Conservation (phyloP, 495 filamentous ascomycete genomes). For the Cladorrhinum samala region DNA sequence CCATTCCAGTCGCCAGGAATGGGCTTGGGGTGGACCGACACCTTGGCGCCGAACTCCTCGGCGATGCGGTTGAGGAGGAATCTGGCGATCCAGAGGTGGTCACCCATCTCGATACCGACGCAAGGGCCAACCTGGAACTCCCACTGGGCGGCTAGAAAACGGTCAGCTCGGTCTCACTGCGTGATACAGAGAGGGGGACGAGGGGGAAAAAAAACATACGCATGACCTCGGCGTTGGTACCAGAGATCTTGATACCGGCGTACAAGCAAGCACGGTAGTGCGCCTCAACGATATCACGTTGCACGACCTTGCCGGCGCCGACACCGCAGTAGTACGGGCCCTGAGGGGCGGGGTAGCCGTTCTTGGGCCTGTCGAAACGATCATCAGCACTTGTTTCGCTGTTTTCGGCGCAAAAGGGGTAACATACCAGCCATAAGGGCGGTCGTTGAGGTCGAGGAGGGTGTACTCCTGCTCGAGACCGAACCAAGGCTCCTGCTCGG, state of each 20-base stretch:
- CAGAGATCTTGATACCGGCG: constrained; percentile 86
- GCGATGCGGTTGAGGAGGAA: constrained; percentile 95
- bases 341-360: constrained; percentile 89
- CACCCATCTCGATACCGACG: constrained; percentile 86
- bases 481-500: constrained; percentile 86
- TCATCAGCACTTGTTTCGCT: background rate
- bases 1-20: constrained; percentile 99
- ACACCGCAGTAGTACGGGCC: constrained; percentile 99
- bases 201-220: constrained; percentile 1
- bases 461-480: constrained; percentile 88
- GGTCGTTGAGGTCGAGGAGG: constrained; percentile 68
- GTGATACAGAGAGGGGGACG: background rate
- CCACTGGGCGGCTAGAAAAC: constrained; percentile 66
- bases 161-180: background rate
- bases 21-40: constrained; percentile 95
- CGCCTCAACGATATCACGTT: constrained; percentile 96
- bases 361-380: constrained; percentile 37
- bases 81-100: constrained; percentile 95
- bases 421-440: constrained; percentile 90
- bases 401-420: background rate
- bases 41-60: constrained; percentile 94
- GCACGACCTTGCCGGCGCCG: constrained; percentile 94
- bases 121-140: constrained; percentile 99
- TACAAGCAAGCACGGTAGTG: constrained; percentile 98
- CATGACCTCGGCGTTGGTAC: constrained; percentile 93